Base-by-base conservation (phyloP, 345 rosid species). In the Excoecaria cochinchinensis region DNA sequence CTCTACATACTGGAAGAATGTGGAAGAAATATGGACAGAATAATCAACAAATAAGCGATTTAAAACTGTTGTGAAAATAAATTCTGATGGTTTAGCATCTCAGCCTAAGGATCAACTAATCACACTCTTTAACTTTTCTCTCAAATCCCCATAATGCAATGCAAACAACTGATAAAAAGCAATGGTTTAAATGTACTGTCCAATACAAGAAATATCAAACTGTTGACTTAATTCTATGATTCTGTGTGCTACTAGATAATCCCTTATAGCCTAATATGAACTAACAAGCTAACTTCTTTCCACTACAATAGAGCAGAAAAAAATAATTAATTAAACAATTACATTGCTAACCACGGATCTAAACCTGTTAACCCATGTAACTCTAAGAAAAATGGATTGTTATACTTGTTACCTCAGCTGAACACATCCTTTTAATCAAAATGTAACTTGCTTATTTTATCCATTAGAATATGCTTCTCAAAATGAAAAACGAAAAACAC, bases 181-280 rank as follows among this genome's bases (percentile, higher is more conserved):
- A 60, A 56, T 68, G 51, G 42, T 39, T 63, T 8, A 73, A 5
- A 61, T 60, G 59, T 19, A 58, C 66, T 22, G 13, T 67, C 24
- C 58, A 65, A 67, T 44, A 51, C 69, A 39, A 38, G 62, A 6
- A 59, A 62, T 56, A 60, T 72, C 66, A 12, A 71, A 63, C 50
- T 72, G 80, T 72, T 51, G 39, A 56, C 66, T 76, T 63, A 67
- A 82, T 47, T 80, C 75, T 80, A 52, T 74, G 74, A 77, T 82
- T 80, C 77, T 72, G 80, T 77, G 61, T 77, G 81, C 81, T 46
- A 60, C 70, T 64, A 57, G 65, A 72, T 68, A 68, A 42, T 70
- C 81, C 67, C 77, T 72, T 63, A 51, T 65, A 36, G 62, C 71
- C 77, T 68, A 71, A 71, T 67, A 77, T 77, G 79, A 64, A 58